Percentiles rank a stretch among this genome's conserved stretches.
These are phyloP conservation scores for Vitis hybrid DNA, from an alignment of 177 flowering plant species.

Conservation along the genomic window DNA sequence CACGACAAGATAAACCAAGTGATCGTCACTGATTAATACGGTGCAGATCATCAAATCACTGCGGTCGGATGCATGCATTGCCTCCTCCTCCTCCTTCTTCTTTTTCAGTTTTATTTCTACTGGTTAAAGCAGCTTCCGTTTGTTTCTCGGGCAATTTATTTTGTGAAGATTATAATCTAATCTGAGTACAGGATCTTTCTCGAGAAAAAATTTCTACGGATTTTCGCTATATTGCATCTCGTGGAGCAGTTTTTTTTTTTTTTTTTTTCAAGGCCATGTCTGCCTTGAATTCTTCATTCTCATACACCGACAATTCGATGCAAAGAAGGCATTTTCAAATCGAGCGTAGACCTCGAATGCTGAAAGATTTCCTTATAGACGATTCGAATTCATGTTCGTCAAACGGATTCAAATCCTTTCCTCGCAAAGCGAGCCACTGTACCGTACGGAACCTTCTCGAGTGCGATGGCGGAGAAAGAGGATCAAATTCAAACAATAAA, in stretches of 20 bases:
- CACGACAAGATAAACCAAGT: no score
- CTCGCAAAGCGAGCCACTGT: not conserved
- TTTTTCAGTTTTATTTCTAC: no score
- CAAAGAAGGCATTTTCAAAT: conserved; percentile 12
- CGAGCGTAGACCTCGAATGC: conserved; percentile 23
- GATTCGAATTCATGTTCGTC: conserved; percentile 27
- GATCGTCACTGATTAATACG: no score
- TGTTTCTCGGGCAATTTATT: no score
- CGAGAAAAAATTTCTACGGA: no score
- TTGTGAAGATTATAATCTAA: no score
- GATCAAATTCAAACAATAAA: not conserved
- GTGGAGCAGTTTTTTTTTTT: not conserved
- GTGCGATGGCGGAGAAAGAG: not conserved
- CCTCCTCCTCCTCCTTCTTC: no score
- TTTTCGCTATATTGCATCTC: not conserved
- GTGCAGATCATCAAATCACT: no score
- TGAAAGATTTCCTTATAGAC: conserved; percentile 37
- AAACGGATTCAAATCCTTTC: conserved; percentile 19
- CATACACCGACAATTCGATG: not conserved
- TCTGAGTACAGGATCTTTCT: no score
- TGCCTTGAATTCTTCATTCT: not conserved
- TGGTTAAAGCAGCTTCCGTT: no score
- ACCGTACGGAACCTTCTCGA: not conserved
- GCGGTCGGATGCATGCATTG: no score
- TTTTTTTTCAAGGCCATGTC: not conserved